Conservation (phyloP, 768 basidiomycete genomes). For the Russula foetens region DNA sequence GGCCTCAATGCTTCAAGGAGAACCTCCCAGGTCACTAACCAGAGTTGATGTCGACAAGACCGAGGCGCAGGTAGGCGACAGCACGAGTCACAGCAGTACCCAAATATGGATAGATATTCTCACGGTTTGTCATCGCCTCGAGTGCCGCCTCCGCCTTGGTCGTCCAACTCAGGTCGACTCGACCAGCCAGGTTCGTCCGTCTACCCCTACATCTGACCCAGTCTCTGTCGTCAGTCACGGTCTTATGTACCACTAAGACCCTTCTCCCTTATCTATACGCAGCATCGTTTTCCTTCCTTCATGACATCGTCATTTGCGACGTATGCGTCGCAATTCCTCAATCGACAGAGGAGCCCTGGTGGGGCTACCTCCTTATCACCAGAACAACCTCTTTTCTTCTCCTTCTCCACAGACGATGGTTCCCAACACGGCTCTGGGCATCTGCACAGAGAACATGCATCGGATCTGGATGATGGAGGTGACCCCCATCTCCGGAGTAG, state of each 20-base stretch:
- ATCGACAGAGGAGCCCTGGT: slow-evolving; percentile 39
- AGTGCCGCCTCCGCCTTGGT: not conserved
- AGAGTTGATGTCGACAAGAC: no score
- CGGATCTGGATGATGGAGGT: slow-evolving; percentile 62
- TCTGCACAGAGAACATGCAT: slow-evolving; percentile 27
- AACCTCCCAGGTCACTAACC: no score
- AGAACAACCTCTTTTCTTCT: slow-evolving; percentile 80
- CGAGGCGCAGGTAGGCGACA: no score
- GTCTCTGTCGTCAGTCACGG: not conserved
- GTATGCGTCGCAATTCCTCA: slow-evolving; percentile 77
- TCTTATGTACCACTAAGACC: slow-evolving; percentile 8
- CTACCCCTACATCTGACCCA: not conserved
- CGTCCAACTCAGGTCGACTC: not conserved
- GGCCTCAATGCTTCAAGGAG: no score
- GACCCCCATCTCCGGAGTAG: slow-evolving; percentile 62
- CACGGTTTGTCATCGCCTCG: not conserved
- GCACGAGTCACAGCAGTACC: no score
- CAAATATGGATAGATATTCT: not conserved
- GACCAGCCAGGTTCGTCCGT: not conserved
- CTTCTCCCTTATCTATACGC: not conserved
- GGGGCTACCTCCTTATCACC: slow-evolving; percentile 43
- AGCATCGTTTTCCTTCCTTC: not conserved
- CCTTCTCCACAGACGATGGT: slow-evolving; percentile 72
- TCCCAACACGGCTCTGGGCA: slow-evolving; percentile 40
- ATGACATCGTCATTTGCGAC: slow-evolving; percentile 70